Evolutionary conservation across 2,329 filamentous ascomycete genomes (phyloP), one percentile per base, ranked within the genome.

Genomic region (Hypoxylon sp.): DNA sequence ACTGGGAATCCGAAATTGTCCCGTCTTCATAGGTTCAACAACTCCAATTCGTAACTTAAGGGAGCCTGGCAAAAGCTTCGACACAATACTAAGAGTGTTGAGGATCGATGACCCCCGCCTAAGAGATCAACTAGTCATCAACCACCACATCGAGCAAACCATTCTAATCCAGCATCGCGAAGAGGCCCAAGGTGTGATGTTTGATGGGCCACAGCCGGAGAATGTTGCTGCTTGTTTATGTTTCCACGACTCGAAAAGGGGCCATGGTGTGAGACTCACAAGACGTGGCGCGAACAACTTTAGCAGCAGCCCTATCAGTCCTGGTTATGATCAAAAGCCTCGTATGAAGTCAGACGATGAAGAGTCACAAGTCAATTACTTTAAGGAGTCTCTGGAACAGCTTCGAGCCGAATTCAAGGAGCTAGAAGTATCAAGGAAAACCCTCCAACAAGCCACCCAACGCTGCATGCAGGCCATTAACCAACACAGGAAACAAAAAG

Each of bases 101-200:
- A 91, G 93, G 79, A 92, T 98, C 68, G 92, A 96, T 67, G 89
- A 95, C 72, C 87, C 92, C 19, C 81, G 92, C 47, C 91, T 98
- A 19, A 90, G 90, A 54, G 92, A 93, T 67, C 91, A 94, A 65
- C 83, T 98, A 51, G 91, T 99, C 75, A 96, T 98, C 77, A 91
- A 90, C 68, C 87, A 93, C 73, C 81, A 83, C 6, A 93, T 98
- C 57, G 96, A 99, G 68, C 94, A 98, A 78, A 89, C 91, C 6
- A 88, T 97, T 5, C 84, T 99, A 0, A 89, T 98, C 59, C 84
- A 89, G 61, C 84, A 91, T 31, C 84, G 92, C 29, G 79, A 84
- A 1, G 87, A 93, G 62, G 96, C 91, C 0, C 84, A 91, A 47
- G 81, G 84, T 3, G 86, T 92, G 50, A 92, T 97, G 86, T 88